phyloP scores from a whole-genome alignment of 768 basidiomycete species.

The Lactarius deliciosus region DNA sequence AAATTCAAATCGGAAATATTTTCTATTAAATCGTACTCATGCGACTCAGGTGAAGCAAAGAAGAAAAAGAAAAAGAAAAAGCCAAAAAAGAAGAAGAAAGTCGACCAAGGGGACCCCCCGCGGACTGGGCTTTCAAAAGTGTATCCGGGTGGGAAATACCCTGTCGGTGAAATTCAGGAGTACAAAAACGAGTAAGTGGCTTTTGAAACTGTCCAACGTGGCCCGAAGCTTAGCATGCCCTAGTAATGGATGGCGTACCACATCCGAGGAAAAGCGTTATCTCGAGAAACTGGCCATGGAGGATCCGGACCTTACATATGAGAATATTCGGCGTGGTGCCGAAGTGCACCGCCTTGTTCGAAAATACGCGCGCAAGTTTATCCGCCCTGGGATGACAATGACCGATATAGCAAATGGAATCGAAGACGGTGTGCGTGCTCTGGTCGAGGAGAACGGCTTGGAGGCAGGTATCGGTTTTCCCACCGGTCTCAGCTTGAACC shows the following conservation, averaged over 20 bases:
- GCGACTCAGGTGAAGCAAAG: constrained; percentile 48
- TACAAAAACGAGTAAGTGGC: constrained; percentile 88
- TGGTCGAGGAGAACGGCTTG: constrained; percentile 89
- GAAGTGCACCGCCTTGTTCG: constrained; percentile 96
- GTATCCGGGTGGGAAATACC: constrained; percentile 82
- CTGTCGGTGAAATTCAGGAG: constrained; percentile 87
- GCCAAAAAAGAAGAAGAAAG: constrained; percentile 78
- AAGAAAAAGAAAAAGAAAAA: constrained; percentile 97
- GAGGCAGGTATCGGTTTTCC: constrained; percentile 93
- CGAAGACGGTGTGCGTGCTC: constrained; percentile 85
- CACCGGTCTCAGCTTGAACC: constrained; percentile 89
- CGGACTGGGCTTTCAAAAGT: constrained; percentile 85
- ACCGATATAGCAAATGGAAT: constrained; percentile 92
- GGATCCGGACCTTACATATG: constrained; percentile 84
- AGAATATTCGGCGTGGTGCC: constrained; percentile 87
- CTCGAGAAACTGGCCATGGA: constrained; percentile 74
- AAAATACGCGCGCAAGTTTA: constrained; percentile 72
- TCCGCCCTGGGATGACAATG: constrained; percentile 92
- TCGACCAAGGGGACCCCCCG: constrained; percentile 88
- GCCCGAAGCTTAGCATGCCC: background rate
- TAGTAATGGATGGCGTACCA: constrained; percentile 85
- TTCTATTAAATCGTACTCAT: background rate
- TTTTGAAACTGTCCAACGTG: background rate
- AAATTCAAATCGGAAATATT: background rate
- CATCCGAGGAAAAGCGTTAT: constrained; percentile 87